Evolutionary conservation across 768 basidiomycete genomes (phyloP).

Genomic region (Pleurotus sapidus): DNA sequence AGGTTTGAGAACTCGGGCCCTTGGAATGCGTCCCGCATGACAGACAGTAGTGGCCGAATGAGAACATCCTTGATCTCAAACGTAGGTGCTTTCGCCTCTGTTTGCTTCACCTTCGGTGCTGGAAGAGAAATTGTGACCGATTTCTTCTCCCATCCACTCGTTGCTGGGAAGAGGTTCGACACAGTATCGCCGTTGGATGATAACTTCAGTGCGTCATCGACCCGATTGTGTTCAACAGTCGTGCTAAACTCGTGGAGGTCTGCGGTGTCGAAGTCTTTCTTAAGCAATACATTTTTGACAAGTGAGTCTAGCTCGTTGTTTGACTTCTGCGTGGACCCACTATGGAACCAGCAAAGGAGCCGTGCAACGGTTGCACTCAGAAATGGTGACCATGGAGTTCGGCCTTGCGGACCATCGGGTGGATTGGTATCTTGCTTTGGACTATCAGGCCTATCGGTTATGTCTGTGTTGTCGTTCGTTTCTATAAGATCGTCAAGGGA

Average conservation of each 20-base stretch:
- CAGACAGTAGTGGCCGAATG: not conserved
- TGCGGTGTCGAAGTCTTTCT: constrained; percentile 17
- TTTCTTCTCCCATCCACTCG: not conserved
- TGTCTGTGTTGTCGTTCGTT: not conserved
- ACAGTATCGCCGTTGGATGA: constrained; percentile 9
- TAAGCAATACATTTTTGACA: constrained; percentile 20
- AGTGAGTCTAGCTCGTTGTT: constrained; percentile 22
- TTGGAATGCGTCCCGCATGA: not conserved
- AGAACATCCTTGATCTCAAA: not conserved
- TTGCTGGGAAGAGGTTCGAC: not conserved
- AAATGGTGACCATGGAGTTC: constrained; percentile 18
- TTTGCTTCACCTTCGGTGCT: not conserved
- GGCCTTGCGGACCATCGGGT: not conserved
- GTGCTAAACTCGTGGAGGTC: constrained; percentile 17
- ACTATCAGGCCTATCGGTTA: too few species aligned
- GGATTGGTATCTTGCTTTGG: too few species aligned
- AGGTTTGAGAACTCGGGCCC: not conserved
- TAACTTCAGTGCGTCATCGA: not conserved
- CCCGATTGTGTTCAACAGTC: constrained; percentile 12
- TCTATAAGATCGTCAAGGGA: constrained; percentile 15
- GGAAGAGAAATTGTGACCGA: not conserved
- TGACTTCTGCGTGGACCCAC: constrained; percentile 24
- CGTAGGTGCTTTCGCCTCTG: not conserved
- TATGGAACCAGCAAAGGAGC: constrained; percentile 30
- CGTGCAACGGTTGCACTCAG: constrained; percentile 20